Evolutionary conservation across 202 grass and related monocot genomes (phyloP), one percentile per base, ranked within the genome.

Genomic region (Zoysia matrella): DNA sequence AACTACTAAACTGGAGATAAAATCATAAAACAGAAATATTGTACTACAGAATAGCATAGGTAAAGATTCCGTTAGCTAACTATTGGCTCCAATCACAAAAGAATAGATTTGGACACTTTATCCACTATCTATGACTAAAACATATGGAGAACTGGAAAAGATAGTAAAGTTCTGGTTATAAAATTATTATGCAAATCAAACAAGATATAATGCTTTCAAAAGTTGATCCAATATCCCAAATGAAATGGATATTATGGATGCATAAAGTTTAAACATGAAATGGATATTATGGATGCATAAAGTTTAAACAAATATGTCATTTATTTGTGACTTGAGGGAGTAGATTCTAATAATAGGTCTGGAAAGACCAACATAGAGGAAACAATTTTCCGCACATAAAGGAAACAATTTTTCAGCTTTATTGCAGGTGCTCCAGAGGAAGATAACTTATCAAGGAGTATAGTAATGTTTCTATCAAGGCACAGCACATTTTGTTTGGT

Each of bases 341-440:
- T 22, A 60, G 46, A 70, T 51, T 50, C n/a, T n/a, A 76, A 50
- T 13, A 10, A 47, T 2, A 54, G 49, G 12, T 43, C 8, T 47
- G 66, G 12, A 54, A 83, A 82, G 8, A n/a, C 12, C n/a, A 57
- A 30, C 71, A 42, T 74, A 30, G 22, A 30, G 22, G 22, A 30
- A 30, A 30, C 22, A 30, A 30, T 30, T 30, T 30, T 30, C 22
- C 22, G 22, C 22, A n/a, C 9, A 65, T 15, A 47, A 5, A 72
- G 18, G 47, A 18, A 65, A 49, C 62, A 30, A 30, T 30, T 40
- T 77, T 64, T n/a, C 7, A 51, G 41, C 36, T 68, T 16, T 43
- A 49, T 22, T 76, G 57, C 43, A 46, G 8, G 71, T 73, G n/a
- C 74, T 49, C 52, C 60, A n/a, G 39, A 52, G 43, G 9, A 67